Evolutionary conservation across 2,329 filamentous ascomycete genomes (phyloP), one percentile per base, ranked within the genome.

Genomic region (Trichophyton mentagrophytes): DNA sequence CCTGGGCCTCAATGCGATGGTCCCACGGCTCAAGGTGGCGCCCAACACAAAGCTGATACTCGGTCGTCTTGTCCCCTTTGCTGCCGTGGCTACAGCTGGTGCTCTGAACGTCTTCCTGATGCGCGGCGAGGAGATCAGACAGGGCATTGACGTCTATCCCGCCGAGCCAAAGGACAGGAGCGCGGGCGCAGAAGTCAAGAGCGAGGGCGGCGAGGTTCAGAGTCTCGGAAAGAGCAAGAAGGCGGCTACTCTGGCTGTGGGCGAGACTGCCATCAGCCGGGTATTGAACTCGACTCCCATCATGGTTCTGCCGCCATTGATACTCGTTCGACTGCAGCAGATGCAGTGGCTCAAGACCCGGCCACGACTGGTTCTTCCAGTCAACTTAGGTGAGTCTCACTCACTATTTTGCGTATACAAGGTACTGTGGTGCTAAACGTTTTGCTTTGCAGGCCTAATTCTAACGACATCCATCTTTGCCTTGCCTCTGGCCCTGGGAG

Each of bases 31-130:
- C 33, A 77, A 81, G 62, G 78, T 97, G 55, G 84, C 86, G 15
- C 88, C 89, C 0, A 83, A 84, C 59, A 88, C 91, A 2, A 85
- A 85, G 63, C 81, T 86, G 44, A 84, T 95, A 20, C 84, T 97
- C 2, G 81, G 84, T 60, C 86, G 93, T n/a, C 82, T 99, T 7
- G 91, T 97, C 5, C 93, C 93, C 27, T 99, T 99, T 71, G 93
- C 92, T 0, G 93, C 93, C 11, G 93, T 99, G 9, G 92, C 92
- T 33, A 88, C 85, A 62, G 93, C 93, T 3, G 91, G 90, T 69
- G 90, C 86, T 1, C 80, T 99, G 64, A 99, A 99, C 74, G 93
- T 96, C 27, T 95, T 96, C 76, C 82, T 99, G 60, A 99, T 99
- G 93, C 89, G 93, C 62, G 87, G 90, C 65, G 92, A 96, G 74